Percentiles rank a stretch among this genome's conserved stretches.
Conservation (phyloP, 257 asterid genomes). For the Ajuga chamaepitys region DNA sequence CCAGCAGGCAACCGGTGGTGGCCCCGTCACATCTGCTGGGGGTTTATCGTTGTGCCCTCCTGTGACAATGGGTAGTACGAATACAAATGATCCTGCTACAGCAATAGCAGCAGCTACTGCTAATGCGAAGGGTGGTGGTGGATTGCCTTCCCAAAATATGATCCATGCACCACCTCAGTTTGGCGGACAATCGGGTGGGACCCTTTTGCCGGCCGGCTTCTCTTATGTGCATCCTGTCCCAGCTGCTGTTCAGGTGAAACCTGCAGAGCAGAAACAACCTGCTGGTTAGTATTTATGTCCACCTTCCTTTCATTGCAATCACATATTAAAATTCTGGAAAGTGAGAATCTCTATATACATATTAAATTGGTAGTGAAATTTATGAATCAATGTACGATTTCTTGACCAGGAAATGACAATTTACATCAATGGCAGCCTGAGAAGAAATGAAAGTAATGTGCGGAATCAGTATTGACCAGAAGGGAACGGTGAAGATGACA, state of each 20-base stretch:
- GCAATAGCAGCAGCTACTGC: slow-evolving; percentile 77
- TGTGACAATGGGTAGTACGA: slow-evolving; percentile 30
- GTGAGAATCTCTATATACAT: not conserved
- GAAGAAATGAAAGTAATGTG: slow-evolving; percentile 40
- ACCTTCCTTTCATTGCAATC: not conserved
- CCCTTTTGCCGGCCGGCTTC: slow-evolving; percentile 54
- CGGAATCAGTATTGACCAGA: not conserved
- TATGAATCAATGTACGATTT: slow-evolving; percentile 22
- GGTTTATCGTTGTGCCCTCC: slow-evolving; percentile 41
- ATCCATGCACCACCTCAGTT: slow-evolving; percentile 55
- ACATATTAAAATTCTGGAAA: no score
- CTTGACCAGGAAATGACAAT: slow-evolving; percentile 77
- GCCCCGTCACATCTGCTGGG: slow-evolving; percentile 35
- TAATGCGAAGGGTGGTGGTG: slow-evolving; percentile 60
- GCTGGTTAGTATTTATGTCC: slow-evolving; percentile 46
- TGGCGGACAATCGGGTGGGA: slow-evolving; percentile 46
- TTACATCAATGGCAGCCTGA: slow-evolving; percentile 92
- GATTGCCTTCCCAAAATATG: slow-evolving; percentile 42
- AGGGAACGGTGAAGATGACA: not conserved
- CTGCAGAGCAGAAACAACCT: slow-evolving; percentile 82
- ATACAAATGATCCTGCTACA: slow-evolving; percentile 81
- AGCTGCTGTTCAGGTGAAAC: slow-evolving; percentile 66
- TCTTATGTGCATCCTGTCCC: slow-evolving; percentile 60
- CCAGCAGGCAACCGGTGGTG: slow-evolving; percentile 45
- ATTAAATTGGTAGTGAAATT: slow-evolving; percentile 2